Percentiles rank a stretch among this genome's conserved stretches.
These are phyloP conservation scores for Aechmea fasciata DNA, from an alignment of 176 grass and related monocot species.

Conservation along the genomic window DNA sequence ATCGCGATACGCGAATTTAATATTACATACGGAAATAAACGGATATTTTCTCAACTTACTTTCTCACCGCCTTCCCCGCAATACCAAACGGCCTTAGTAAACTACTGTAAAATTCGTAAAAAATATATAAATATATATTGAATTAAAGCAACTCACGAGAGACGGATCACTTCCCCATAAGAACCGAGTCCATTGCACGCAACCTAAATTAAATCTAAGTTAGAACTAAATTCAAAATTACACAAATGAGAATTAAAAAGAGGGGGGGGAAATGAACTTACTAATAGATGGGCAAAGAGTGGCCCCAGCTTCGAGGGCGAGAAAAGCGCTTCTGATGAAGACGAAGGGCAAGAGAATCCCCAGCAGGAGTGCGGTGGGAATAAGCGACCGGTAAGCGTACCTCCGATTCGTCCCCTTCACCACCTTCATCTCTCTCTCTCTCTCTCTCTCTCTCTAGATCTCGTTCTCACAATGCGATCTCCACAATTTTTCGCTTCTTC, in stretches of 20 bases:
- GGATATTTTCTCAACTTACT: too few relatives aligned
- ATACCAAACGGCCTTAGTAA: too few relatives aligned
- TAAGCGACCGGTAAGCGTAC: constrained; percentile 31
- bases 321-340: constrained; percentile 63
- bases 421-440: constrained; percentile 24
- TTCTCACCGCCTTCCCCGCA: too few relatives aligned
- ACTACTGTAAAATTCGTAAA: too few relatives aligned
- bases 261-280: constrained; percentile 4
- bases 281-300: constrained; percentile 57
- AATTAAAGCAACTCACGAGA: constrained; percentile 39
- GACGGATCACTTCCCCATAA: constrained; percentile 44
- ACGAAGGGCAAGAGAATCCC: constrained; percentile 51
- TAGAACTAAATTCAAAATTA: background rate
- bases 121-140: background rate
- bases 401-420: constrained; percentile 8
- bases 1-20: too few relatives aligned
- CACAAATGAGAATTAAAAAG: background rate
- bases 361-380: constrained; percentile 52
- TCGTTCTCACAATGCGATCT: background rate
- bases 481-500: constrained; percentile 50
- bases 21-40: too few relatives aligned
- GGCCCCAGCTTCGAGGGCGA: constrained; percentile 65
- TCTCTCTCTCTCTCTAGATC: constrained; percentile 16
- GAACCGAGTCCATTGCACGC: constrained; percentile 60
- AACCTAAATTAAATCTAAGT: constrained; percentile 29